Conservation (phyloP, 2,329 filamentous ascomycete species). For the Drechslerella stenobrocha region DNA sequence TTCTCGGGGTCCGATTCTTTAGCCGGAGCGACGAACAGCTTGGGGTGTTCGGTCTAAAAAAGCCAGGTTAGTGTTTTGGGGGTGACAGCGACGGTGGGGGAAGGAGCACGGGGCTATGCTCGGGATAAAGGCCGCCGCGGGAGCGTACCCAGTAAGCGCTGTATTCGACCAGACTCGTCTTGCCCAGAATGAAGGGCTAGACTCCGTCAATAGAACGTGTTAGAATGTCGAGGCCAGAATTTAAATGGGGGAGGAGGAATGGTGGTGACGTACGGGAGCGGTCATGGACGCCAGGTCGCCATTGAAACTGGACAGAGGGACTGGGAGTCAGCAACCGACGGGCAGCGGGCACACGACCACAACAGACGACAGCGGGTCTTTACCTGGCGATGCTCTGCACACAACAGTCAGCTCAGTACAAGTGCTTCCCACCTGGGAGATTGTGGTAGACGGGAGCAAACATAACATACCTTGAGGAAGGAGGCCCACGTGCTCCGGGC, state of each 20-base stretch:
- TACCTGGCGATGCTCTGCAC: constrained; percentile 46
- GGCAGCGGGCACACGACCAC: constrained; percentile 20
- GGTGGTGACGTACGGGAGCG: constrained; percentile 64
- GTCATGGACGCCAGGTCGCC: constrained; percentile 79
- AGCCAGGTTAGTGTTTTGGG: constrained; percentile 9
- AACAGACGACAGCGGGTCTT: constrained; percentile 16
- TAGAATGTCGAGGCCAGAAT: constrained; percentile 7
- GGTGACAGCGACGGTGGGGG: background rate
- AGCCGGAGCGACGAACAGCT: constrained; percentile 78
- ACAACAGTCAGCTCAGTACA: background rate
- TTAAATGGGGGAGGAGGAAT: background rate
- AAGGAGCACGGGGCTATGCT: constrained; percentile 26
- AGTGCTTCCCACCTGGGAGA: background rate
- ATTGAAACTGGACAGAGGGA: constrained; percentile 70
- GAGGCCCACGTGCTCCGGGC: constrained; percentile 51
- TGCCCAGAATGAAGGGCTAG: constrained; percentile 76
- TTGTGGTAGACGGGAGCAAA: background rate
- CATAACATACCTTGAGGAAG: constrained; percentile 51
- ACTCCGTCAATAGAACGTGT: constrained; percentile 18
- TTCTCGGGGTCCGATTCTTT: constrained; percentile 77
- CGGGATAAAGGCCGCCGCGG: constrained; percentile 33
- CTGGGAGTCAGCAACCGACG: background rate
- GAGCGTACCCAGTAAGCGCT: constrained; percentile 70
- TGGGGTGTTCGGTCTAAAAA: constrained; percentile 67
- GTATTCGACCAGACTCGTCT: constrained; percentile 77